Percentiles rank a stretch among this genome's conserved stretches.
Conservation (phyloP, 495 filamentous ascomycete species). For the Annulohypoxylon stygium region DNA sequence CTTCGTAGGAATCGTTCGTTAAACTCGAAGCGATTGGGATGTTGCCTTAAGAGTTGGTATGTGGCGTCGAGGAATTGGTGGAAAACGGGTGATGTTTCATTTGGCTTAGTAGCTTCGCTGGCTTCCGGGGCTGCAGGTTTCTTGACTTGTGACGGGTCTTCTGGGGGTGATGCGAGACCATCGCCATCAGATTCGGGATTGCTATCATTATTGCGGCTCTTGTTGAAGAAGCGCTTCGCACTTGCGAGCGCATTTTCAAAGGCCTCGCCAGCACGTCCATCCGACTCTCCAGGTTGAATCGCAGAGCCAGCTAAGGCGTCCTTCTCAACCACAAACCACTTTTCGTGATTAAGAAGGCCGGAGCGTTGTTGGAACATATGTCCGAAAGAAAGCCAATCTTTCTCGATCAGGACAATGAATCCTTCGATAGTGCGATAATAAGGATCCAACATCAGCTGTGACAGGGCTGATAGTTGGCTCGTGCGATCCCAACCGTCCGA, state of each 20-base stretch:
- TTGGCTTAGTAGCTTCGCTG: constrained; percentile 67
- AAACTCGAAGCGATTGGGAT: constrained; percentile 94
- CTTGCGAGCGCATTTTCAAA: constrained; percentile 88
- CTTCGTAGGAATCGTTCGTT: constrained; percentile 94
- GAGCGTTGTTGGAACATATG: constrained; percentile 96
- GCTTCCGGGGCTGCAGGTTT: constrained; percentile 39
- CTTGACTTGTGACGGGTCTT: constrained; percentile 47
- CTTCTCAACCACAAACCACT: constrained; percentile 93
- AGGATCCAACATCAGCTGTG: constrained; percentile 93
- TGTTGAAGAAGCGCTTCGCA: constrained; percentile 92
- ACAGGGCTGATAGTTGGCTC: constrained; percentile 92
- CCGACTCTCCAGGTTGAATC: constrained; percentile 67
- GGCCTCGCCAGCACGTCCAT: constrained; percentile 75
- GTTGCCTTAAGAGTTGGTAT: constrained; percentile 88
- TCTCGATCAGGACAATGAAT: constrained; percentile 95
- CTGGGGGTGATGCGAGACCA: constrained; percentile 40
- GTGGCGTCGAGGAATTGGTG: constrained; percentile 98
- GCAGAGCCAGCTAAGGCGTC: constrained; percentile 68
- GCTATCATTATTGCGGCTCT: constrained; percentile 73
- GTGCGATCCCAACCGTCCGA: constrained; percentile 99
- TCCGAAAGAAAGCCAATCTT: constrained; percentile 97
- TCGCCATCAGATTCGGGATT: constrained; percentile 63
- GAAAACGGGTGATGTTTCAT: constrained; percentile 95
- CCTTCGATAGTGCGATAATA: constrained; percentile 96
- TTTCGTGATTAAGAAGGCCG: constrained; percentile 87